These are phyloP conservation scores for Lyophyllum semitale DNA, from an alignment of 768 basidiomycete species.

Conservation along the genomic window DNA sequence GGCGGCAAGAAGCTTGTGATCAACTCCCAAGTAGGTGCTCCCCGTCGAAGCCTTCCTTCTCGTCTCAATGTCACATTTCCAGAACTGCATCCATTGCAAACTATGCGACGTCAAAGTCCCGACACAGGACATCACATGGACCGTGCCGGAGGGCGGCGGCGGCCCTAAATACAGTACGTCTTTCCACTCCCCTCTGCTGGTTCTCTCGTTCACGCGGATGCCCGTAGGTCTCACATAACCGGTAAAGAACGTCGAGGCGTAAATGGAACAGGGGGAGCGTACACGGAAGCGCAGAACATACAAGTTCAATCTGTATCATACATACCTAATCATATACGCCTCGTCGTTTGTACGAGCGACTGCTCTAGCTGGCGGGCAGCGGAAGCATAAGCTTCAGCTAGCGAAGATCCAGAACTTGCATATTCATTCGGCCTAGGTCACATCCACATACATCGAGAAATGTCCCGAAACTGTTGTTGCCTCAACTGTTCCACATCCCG, in stretches of 20 bases:
- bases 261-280: not conserved
- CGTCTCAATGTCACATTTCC: slow-evolving; percentile 7
- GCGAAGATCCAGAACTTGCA: too few relatives aligned
- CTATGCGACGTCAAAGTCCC: slow-evolving; percentile 96
- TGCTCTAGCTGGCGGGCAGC: too few relatives aligned
- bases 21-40: slow-evolving; percentile 81
- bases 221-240: slow-evolving; percentile 3
- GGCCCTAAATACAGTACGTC: slow-evolving; percentile 93
- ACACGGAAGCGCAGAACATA: too few relatives aligned
- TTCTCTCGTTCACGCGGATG: not conserved
- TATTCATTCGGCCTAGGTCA: too few relatives aligned
- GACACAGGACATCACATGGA: slow-evolving; percentile 96
- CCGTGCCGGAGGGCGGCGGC: slow-evolving; percentile 93
- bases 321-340: too few relatives aligned
- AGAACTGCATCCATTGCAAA: slow-evolving; percentile 95
- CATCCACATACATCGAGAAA: too few relatives aligned
- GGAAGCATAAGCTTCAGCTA: too few relatives aligned
- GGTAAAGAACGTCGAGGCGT: not conserved
- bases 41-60: slow-evolving; percentile 1
- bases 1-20: slow-evolving; percentile 90
- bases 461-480: too few relatives aligned
- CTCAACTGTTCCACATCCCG: too few relatives aligned
- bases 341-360: too few relatives aligned
- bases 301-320: too few relatives aligned
- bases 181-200: slow-evolving; percentile 4